Percentiles rank a stretch among this genome's conserved stretches.
Conservation (phyloP, 1,139 yeast species). For the Blastobotrys indianensis region DNA sequence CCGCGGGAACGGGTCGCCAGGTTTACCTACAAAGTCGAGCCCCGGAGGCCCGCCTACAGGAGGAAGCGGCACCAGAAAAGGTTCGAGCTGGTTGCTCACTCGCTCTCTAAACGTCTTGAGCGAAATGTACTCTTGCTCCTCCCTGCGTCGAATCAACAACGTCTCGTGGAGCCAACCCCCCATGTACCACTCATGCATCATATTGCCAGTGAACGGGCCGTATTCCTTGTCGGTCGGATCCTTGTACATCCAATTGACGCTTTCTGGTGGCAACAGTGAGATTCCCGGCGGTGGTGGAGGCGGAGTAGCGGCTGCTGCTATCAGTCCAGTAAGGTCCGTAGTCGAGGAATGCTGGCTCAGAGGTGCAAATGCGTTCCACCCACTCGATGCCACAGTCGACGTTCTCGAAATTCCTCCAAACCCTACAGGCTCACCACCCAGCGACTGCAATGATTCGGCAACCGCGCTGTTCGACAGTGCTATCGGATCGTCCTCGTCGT, state of each 20-base stretch:
- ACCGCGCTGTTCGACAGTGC: constrained; percentile 60
- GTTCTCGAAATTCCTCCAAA: too few species aligned
- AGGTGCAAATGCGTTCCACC: constrained; percentile 1
- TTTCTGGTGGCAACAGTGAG: constrained; percentile 33
- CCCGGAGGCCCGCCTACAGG: neutral
- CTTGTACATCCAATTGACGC: constrained; percentile 62
- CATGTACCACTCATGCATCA: constrained; percentile 76
- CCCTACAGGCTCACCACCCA: too few species aligned
- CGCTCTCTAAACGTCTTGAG: constrained; percentile 30
- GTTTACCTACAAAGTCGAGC: neutral
- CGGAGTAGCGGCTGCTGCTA: constrained; percentile 6
- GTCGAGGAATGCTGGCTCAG: neutral
- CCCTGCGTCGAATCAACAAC: constrained; percentile 49
- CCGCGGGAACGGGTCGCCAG: neutral
- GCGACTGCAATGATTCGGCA: constrained; percentile 44
- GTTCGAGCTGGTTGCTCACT: constrained; percentile 49
- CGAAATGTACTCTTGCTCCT: constrained; percentile 32
- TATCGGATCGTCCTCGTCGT: neutral
- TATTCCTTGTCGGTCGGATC: constrained; percentile 68
- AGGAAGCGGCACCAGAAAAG: constrained; percentile 53
- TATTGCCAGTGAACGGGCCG: constrained; percentile 70
- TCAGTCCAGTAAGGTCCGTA: too few species aligned
- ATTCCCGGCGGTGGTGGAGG: constrained; percentile 28
- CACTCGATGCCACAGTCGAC: neutral
- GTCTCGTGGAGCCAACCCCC: constrained; percentile 56